Evolutionary conservation across 306 rosid genomes (phyloP).

Genomic region (Urtica urens): DNA sequence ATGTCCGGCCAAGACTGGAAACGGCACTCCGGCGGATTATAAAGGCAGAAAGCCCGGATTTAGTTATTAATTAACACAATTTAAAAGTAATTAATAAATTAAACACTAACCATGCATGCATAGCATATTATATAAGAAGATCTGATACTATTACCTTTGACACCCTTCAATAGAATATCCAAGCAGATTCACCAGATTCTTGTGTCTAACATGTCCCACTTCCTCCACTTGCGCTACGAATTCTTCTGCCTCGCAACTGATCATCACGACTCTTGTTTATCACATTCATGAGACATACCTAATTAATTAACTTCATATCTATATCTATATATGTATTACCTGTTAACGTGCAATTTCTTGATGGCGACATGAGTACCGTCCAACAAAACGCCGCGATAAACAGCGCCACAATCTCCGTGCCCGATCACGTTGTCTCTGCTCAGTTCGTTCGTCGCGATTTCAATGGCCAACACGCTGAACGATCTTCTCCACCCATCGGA

Average conservation of each 20-base stretch:
- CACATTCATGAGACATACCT: no score
- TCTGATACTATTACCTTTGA: slow-evolving; percentile 31
- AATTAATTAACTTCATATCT: no score
- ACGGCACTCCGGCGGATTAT: no score
- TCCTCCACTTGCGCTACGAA: slow-evolving; percentile 44
- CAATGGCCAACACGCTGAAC: slow-evolving; percentile 33
- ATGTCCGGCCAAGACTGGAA: no score
- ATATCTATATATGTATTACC: no score
- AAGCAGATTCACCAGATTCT: slow-evolving; percentile 39
- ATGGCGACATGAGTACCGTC: slow-evolving; percentile 33
- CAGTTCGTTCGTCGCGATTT: slow-evolving; percentile 37
- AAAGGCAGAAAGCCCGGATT: no score
- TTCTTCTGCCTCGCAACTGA: slow-evolving; percentile 36
- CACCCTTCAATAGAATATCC: slow-evolving; percentile 42
- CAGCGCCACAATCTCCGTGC: slow-evolving; percentile 28
- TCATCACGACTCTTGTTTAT: no score
- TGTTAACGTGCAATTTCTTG: slow-evolving; percentile 32
- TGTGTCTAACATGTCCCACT: slow-evolving; percentile 40
- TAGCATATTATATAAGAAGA: no score
- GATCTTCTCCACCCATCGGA: slow-evolving; percentile 16
- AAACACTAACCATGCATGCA: no score
- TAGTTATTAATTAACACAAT: no score
- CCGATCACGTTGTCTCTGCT: slow-evolving; percentile 31
- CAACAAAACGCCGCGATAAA: slow-evolving; percentile 39
- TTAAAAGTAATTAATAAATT: no score